A percentile compares a stretch with the other conserved stretches of the same genome.
These are phyloP conservation scores for Verticillium nonalfalfae DNA, from an alignment of 2,329 filamentous ascomycete species.

Conservation along the genomic window DNA sequence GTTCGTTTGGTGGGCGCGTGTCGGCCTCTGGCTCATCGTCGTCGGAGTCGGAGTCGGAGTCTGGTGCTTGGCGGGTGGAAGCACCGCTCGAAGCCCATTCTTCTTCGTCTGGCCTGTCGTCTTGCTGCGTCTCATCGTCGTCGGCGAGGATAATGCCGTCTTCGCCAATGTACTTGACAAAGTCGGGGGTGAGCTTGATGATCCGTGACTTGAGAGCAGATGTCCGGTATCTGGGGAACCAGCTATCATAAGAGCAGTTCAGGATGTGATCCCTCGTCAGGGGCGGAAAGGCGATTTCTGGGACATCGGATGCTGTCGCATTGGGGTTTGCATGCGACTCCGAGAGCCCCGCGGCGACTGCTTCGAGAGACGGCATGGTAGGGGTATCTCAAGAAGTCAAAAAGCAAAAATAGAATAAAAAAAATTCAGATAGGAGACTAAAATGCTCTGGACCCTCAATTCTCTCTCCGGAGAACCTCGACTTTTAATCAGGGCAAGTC, in stretches of 20 bases:
- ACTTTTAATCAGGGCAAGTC: neutral
- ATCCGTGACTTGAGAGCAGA: conserved; percentile 82
- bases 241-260: conserved; percentile 89
- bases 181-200: conserved; percentile 67
- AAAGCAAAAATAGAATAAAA: no score
- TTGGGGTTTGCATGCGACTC: neutral
- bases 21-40: conserved; percentile 43
- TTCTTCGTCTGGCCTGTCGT: conserved; percentile 53
- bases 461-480: neutral
- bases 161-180: conserved; percentile 80
- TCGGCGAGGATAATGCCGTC: conserved; percentile 88
- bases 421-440: neutral
- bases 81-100: conserved; percentile 34
- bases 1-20: conserved; percentile 41
- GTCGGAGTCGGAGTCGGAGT: conserved; percentile 39
- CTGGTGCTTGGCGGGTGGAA: conserved; percentile 19
- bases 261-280: conserved; percentile 82
- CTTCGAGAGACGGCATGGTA: conserved; percentile 24
- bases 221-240: conserved; percentile 73
- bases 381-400: neutral
- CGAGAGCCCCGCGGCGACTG: conserved; percentile 8
- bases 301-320: conserved; percentile 9
- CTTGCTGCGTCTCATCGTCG: conserved; percentile 46
- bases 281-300: conserved; percentile 66
- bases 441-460: neutral